Base-by-base conservation (phyloP, 176 grass and related monocot genomes). In the sorghum (Sorghum bicolor) region DNA sequence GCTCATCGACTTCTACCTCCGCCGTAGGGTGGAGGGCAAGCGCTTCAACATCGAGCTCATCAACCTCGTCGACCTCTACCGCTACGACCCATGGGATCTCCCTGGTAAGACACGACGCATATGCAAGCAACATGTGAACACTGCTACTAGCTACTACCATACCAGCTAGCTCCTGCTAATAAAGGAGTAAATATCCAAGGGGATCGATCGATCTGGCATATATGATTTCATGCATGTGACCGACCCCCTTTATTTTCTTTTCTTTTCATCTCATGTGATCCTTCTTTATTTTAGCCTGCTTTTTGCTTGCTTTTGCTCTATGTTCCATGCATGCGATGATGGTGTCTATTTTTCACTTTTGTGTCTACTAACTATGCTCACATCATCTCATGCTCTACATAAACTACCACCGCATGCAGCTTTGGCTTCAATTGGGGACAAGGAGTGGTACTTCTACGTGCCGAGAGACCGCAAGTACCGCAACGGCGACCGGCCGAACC, bases 1-100 rank as follows among this genome's bases (percentile, higher is more conserved):
- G 83, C 90, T 99, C 39, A 96, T 99, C 86, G 96, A 96, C 79
- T 99, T 96, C 91, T 99, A 99, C 89, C 96, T 99, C 74, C 91
- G 96, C 74, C 89, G 93, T 43, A 95, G 93, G 78, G 96, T 99
- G 12, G 93, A 98, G 86, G 93, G 93, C 20, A 98, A 88, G 67
- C 82, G 85, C 79, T 98, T 98, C 91, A 95, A 98, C 82, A 83
- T 95, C 64, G 96, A 98, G 79, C 87, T 98, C 87, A 93, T 98
- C 89, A 85, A 81, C 75, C 84, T 82, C 20, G 86, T 95, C 64
- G 91, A 98, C 76, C 93, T 98, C 76, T 98, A 98, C 84, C 91
- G 91, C 82, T 93, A 93, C 64, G 96, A 98, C 82, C 96, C 96
- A 38, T 98, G 96, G 83, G 96, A 98, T 85, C 93, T 98, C 61